These are phyloP conservation scores for Pseudocercospora macadamiae DNA, from an alignment of 2,329 filamentous ascomycete genomes.

Conservation along the genomic window DNA sequence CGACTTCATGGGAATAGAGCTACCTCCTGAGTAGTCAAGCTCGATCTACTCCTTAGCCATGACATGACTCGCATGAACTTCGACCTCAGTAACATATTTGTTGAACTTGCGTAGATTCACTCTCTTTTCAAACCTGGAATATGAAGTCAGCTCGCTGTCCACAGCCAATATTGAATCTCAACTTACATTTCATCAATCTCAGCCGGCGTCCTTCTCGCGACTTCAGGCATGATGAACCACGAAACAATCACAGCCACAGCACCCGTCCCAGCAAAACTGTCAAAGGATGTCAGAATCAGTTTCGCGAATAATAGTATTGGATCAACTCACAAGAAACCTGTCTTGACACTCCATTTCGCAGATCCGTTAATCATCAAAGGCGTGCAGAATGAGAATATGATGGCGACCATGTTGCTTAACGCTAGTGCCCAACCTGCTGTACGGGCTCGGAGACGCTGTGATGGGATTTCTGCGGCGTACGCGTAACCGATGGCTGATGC, in stretches of 20 bases:
- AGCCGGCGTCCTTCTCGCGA: conserved; percentile 41
- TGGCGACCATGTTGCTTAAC: conserved; percentile 44
- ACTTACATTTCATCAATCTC: conserved; percentile 47
- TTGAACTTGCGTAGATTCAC: conserved; percentile 44
- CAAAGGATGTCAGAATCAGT: background rate
- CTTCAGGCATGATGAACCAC: conserved; percentile 45
- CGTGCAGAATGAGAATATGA: conserved; percentile 52
- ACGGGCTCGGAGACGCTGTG: conserved; percentile 45
- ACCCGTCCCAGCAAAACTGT: conserved; percentile 43
- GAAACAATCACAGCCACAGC: conserved; percentile 37
- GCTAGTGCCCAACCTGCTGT: conserved; percentile 47
- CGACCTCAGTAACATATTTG: conserved; percentile 42
- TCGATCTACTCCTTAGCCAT: background rate
- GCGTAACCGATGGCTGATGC: conserved; percentile 50
- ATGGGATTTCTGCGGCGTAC: conserved; percentile 47
- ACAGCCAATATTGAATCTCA: background rate
- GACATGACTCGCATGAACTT: conserved; percentile 25
- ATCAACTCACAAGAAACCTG: conserved; percentile 47
- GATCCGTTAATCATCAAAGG: conserved; percentile 50
- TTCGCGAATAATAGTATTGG: background rate
- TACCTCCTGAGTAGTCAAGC: too few species aligned
- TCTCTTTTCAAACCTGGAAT: conserved; percentile 38
- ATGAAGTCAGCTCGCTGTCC: background rate
- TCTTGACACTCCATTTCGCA: conserved; percentile 49
- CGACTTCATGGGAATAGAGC: too few species aligned